Percentiles rank a stretch among this genome's conserved stretches.
These are phyloP conservation scores for Aspergillus brasiliensis DNA, from an alignment of 2,329 filamentous ascomycete genomes.

Conservation along the genomic window DNA sequence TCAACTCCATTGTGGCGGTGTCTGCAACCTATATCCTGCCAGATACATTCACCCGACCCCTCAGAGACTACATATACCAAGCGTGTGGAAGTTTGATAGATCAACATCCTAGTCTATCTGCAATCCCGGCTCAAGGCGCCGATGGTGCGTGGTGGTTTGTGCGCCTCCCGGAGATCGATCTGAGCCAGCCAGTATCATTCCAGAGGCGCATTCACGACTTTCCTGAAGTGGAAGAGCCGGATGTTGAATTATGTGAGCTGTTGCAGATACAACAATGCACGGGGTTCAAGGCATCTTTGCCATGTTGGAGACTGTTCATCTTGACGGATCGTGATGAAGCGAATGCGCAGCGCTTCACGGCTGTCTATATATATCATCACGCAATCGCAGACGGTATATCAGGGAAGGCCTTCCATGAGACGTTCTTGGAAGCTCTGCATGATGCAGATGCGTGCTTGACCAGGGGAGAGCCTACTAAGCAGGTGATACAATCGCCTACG, in stretches of 20 bases:
- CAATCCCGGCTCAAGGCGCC: slow-evolving; percentile 44
- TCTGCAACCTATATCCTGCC: slow-evolving; percentile 43
- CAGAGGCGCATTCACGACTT: slow-evolving; percentile 25
- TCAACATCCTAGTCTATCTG: slow-evolving; percentile 48
- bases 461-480: slow-evolving; percentile 17
- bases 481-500: slow-evolving; percentile 25
- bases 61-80: slow-evolving; percentile 39
- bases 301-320: slow-evolving; percentile 51
- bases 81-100: slow-evolving; percentile 41
- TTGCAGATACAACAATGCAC: slow-evolving; percentile 46
- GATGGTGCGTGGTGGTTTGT: slow-evolving; percentile 49
- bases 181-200: slow-evolving; percentile 42
- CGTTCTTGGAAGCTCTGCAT: slow-evolving; percentile 42
- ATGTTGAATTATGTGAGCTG: slow-evolving; percentile 45
- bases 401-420: slow-evolving; percentile 48
- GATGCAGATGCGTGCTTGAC: slow-evolving; percentile 14
- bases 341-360: slow-evolving; percentile 41
- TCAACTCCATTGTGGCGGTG: slow-evolving; percentile 49
- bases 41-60: slow-evolving; percentile 20
- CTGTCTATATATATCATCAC: slow-evolving; percentile 52
- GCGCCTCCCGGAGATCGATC: slow-evolving; percentile 46
- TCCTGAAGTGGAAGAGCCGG: slow-evolving; percentile 27
- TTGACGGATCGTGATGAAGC: slow-evolving; percentile 33
- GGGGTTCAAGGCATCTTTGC: slow-evolving; percentile 39
- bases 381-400: slow-evolving; percentile 51